phyloP scores from a whole-genome alignment of 768 basidiomycete species.

The Glaciozyma antarctica region DNA sequence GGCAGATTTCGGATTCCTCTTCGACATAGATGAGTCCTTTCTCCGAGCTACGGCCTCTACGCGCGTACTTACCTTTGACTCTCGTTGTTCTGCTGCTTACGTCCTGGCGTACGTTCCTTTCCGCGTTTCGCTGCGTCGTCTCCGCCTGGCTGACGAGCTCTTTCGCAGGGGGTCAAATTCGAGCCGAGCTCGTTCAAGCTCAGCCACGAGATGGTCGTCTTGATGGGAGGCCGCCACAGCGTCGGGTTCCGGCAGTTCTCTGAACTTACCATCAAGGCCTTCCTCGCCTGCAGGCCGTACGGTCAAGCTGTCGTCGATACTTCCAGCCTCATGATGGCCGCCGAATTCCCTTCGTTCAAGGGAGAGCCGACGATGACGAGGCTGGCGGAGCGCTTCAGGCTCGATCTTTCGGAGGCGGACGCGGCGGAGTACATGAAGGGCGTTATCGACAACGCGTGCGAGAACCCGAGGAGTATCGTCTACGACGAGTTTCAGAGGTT shows the following conservation, averaged over 20 bases:
- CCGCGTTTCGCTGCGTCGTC: not conserved
- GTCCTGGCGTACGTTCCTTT: constrained; percentile 55
- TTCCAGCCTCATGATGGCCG: constrained; percentile 86
- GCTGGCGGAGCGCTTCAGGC: constrained; percentile 74
- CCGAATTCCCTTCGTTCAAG: constrained; percentile 91
- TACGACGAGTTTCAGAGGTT: constrained; percentile 3
- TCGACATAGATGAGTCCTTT: constrained; percentile 86
- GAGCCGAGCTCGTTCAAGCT: constrained; percentile 97
- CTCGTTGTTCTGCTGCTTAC: constrained; percentile 40
- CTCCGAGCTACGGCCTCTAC: constrained; percentile 33
- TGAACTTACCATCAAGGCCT: constrained; percentile 87
- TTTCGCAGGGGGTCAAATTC: constrained; percentile 82
- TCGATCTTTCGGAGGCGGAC: constrained; percentile 70
- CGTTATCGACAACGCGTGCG: constrained; percentile 81
- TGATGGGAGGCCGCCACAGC: constrained; percentile 92
- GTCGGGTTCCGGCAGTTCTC: constrained; percentile 92
- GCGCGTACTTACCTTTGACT: not conserved
- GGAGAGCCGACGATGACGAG: constrained; percentile 85
- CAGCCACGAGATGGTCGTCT: constrained; percentile 93
- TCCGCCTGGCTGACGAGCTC: constrained; percentile 4
- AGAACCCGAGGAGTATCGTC: constrained; percentile 75
- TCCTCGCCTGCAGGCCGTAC: constrained; percentile 90
- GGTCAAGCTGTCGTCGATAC: constrained; percentile 82
- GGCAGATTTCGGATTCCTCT: constrained; percentile 88
- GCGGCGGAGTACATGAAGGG: constrained; percentile 91